Base-by-base conservation (phyloP, 2,329 filamentous ascomycete species). In the Lithohypha guttulata region DNA sequence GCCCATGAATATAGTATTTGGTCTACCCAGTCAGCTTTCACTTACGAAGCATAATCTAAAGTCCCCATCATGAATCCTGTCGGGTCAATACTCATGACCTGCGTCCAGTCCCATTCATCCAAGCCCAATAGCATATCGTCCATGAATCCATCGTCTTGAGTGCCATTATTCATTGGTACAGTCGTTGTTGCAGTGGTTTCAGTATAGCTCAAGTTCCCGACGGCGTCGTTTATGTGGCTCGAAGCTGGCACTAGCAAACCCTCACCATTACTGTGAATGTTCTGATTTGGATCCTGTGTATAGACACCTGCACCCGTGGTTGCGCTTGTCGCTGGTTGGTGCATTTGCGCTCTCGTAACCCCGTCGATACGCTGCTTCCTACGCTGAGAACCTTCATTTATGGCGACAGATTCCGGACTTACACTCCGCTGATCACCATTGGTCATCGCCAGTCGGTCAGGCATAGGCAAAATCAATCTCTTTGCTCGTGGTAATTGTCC, bases 401-500 rank as follows among this genome's bases (percentile, higher is more conserved):
- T 4, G 9, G n/a, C 9, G 6, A 14, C 26, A 28, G 11, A 5
- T 4, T 4, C 26, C 9, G 26, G 4, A 28, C 26, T 28, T 14
- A 28, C 15, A 14, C 26, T 10, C 15, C 15, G 4, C 4, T 10
- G 6, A 14, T n/a, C 11, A 4, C 4, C 15, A 11, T 4, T 10
- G 4, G 26, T 11, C 4, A 4, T 11, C 15, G 4, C 26, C n/a
- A 28, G 15, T n/a, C 11, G 26, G 9, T 39, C 23, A 13, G 15
- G 26, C 19, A 23, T 25, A 7, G 35, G 17, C n/a, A 39, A 14
- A 15, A 39, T 29, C 35, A 39, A 30, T 20, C 35, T 29, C 25
- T 19, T 20, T 13, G 35, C 35, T 14, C 35, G 26, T 14, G 35
- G 35, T 14, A 39, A 23, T 19, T 39, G 35, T 10, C 26, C 27